Conservation (phyloP, 2,329 filamentous ascomycete species). For the Botrytis squamosa region DNA sequence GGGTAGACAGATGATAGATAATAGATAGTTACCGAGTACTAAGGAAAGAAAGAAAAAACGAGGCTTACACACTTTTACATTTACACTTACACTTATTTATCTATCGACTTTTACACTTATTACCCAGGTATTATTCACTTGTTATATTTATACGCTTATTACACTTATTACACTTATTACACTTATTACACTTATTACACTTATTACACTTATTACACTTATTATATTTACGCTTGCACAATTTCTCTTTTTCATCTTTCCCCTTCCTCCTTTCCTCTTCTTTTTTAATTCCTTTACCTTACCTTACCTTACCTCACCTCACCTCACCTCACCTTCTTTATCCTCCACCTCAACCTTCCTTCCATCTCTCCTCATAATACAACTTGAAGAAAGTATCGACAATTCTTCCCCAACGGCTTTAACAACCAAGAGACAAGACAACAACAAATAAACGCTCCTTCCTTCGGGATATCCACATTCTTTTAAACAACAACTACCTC, state of each 20-base stretch:
- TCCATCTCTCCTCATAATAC: constrained; percentile 18
- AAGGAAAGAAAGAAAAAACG: neutral
- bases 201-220: neutral
- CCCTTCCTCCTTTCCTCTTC: neutral
- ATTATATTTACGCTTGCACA: neutral
- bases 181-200: neutral
- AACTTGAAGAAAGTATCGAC: constrained; percentile 12
- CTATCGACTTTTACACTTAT: neutral
- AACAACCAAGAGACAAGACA: constrained; percentile 4
- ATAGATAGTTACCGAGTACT: neutral
- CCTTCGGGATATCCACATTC: constrained; percentile 40
- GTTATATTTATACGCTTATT: neutral
- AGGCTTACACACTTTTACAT: neutral
- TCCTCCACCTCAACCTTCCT: constrained; percentile 20
- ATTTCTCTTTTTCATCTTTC: neutral
- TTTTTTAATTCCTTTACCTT: neutral
- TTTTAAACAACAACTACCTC: constrained; percentile 24
- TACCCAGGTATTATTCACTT: neutral
- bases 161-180: neutral
- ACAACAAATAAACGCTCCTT: constrained; percentile 27
- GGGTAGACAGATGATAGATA: neutral
- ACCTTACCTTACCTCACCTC: neutral
- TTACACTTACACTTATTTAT: neutral
- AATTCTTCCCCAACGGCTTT: neutral
- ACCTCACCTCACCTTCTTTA: neutral